Base-by-base conservation (phyloP, 2,329 filamentous ascomycete genomes). In the Colletotrichum agaves region DNA sequence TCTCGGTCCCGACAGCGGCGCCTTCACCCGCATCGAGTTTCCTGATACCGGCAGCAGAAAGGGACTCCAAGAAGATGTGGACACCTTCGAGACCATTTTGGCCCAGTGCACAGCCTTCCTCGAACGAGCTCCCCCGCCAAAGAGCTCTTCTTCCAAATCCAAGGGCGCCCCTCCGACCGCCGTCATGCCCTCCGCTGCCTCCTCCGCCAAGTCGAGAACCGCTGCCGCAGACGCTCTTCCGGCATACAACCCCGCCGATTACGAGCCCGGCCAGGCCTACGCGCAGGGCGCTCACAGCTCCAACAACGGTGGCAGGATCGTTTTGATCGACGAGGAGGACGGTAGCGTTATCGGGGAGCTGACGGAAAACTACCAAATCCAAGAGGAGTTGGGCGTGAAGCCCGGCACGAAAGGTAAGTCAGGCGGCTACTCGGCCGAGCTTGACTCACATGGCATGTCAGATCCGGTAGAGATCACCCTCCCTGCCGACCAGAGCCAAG, bases 341-440 rank as follows among this genome's bases (percentile, higher is more conserved):
- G 96, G 96, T 59, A 97, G 93, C 73, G 92, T 99, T 8, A 92
- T 99, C 31, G 96, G 96, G 50, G 95, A 99, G 81, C 83, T 99
- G 69, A 89, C 91, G 65, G 91, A 95, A 65, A 91, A 91, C 17
- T 95, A 93, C 74, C 84, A 94, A 71, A 87, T 97, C 17, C 84
- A 95, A 15, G 94, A 98, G 75, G 88, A 94, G 71, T 84, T 88
- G 31, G 86, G 85, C 57, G 85, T 99, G 70, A 89, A 91, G 76
- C 90, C 91, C 15, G 96, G 96, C n/a, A 95, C 92, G 5, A 98
- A 99, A 85, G 92, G 94, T 97, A 99, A 85, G 92, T 94, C 97
- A 83, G 76, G 85, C 74, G 7, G 49, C 23, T n/a, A 49, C 53
- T 53, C 53, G 53, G 64, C 64, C 61, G 64, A 67, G 61, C 64